phyloP scores from a whole-genome alignment of 2,329 filamentous ascomycete genomes.

The Didymella glomerata region DNA sequence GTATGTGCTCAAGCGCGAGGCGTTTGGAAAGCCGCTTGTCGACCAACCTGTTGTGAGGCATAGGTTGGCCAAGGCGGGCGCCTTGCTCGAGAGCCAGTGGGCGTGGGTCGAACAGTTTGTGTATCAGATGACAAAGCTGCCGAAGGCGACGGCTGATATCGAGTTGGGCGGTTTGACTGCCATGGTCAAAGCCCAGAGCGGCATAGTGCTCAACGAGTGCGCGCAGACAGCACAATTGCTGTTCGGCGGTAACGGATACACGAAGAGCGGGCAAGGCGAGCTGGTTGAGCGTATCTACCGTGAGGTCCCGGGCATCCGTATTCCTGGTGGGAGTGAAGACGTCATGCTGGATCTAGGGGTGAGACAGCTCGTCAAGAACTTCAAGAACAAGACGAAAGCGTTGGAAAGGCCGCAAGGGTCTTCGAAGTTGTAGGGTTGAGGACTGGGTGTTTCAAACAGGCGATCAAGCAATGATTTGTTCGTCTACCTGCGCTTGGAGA shows the following conservation, averaged over 20 bases:
- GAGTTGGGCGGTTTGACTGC: constrained; percentile 77
- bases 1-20: constrained; percentile 71
- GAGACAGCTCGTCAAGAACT: constrained; percentile 75
- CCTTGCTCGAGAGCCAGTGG: constrained; percentile 72
- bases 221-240: constrained; percentile 73
- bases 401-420: constrained; percentile 56
- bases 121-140: constrained; percentile 71
- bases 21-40: constrained; percentile 73
- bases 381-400: constrained; percentile 64
- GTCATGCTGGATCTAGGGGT: constrained; percentile 75
- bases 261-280: constrained; percentile 73
- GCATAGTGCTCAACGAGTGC: constrained; percentile 75
- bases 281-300: constrained; percentile 73
- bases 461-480: constrained; percentile 11
- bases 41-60: constrained; percentile 79
- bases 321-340: constrained; percentile 76
- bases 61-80: constrained; percentile 74
- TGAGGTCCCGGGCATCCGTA: constrained; percentile 67
- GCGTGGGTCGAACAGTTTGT: constrained; percentile 77
- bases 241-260: constrained; percentile 79
- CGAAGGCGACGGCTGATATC: constrained; percentile 65
- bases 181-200: constrained; percentile 75
- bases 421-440: constrained; percentile 51
- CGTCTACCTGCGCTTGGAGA: constrained; percentile 39
- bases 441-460: background rate